phyloP scores from a whole-genome alignment of 2,329 filamentous ascomycete species.

The Aspergillus japonicus region DNA sequence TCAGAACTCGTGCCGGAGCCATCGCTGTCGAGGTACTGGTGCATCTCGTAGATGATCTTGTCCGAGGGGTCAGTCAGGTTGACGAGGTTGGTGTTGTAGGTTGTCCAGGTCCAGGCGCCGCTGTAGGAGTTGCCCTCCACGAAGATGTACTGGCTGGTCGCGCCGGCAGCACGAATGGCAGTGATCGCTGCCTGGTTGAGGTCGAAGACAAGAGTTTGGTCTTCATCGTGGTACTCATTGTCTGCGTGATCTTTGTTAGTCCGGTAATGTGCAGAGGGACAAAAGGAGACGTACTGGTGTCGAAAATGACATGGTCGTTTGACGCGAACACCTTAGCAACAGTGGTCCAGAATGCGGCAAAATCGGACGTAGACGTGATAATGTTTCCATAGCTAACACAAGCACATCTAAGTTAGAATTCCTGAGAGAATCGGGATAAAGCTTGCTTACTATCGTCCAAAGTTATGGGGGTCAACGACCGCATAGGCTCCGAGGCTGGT shows the following conservation, averaged over 20 bases:
- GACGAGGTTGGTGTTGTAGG: constrained; percentile 43
- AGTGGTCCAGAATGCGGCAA: constrained; percentile 58
- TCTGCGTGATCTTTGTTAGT: constrained; percentile 33
- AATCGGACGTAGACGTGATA: constrained; percentile 48
- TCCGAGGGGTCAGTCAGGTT: constrained; percentile 52
- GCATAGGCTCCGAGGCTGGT: constrained; percentile 52
- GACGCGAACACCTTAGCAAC: constrained; percentile 54
- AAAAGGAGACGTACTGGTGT: constrained; percentile 48
- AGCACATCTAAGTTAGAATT: neutral
- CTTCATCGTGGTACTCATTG: constrained; percentile 66
- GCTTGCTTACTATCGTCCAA: constrained; percentile 41
- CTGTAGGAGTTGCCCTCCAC: constrained; percentile 56
- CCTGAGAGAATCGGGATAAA: neutral
- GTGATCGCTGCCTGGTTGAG: constrained; percentile 66
- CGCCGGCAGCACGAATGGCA: constrained; percentile 59
- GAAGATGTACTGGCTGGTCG: constrained; percentile 58
- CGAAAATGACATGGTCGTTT: constrained; percentile 60
- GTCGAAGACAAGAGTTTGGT: constrained; percentile 57
- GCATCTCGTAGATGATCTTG: constrained; percentile 61
- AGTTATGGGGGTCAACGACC: constrained; percentile 63
- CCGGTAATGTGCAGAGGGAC: neutral
- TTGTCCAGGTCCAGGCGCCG: constrained; percentile 52
- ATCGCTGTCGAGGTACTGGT: constrained; percentile 61
- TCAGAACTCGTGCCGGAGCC: constrained; percentile 51
- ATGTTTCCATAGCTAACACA: constrained; percentile 19